Percentiles rank a stretch among this genome's conserved stretches.
Evolutionary conservation across 768 basidiomycete genomes (phyloP).

Genomic region (Lentinula lateritia): DNA sequence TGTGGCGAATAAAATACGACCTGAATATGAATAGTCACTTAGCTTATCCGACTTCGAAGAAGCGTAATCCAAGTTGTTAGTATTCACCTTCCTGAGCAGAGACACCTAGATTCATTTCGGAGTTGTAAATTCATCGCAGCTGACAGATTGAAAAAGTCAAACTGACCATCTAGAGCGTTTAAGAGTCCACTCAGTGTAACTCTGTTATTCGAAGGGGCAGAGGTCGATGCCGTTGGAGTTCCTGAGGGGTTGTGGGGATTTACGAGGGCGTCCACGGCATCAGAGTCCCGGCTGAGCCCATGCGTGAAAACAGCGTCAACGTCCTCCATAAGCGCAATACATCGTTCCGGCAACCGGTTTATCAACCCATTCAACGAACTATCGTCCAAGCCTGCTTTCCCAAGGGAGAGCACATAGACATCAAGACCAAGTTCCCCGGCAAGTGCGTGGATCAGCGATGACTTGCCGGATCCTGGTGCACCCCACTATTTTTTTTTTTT

Average conservation of each 20-base stretch:
- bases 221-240: conserved; percentile 1
- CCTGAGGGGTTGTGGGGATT: not conserved
- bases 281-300: conserved; percentile 33
- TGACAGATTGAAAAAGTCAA: not conserved
- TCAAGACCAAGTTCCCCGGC: conserved; percentile 75
- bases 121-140: no score
- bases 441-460: conserved; percentile 68
- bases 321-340: conserved; percentile 80
- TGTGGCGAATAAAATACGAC: conserved; percentile 60
- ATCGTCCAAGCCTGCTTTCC: conserved; percentile 61
- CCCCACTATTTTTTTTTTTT: conserved; percentile 49
- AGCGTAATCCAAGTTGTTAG: no score
- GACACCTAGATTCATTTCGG: conserved; percentile 21
- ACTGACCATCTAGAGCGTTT: conserved; percentile 66
- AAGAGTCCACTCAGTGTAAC: conserved; percentile 71
- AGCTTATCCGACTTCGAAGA: not conserved
- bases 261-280: not conserved
- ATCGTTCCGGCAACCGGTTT: conserved; percentile 57
- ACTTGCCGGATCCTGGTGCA: conserved; percentile 75
- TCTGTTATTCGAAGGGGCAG: conserved; percentile 17
- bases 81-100: conserved; percentile 65
- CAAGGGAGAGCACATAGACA: conserved; percentile 69
- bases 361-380: conserved; percentile 51
- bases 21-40: no score
- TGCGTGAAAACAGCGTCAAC: conserved; percentile 71